Evolutionary conservation across 2,329 filamentous ascomycete genomes (phyloP).

Genomic region (Podosphaera aphanis): DNA sequence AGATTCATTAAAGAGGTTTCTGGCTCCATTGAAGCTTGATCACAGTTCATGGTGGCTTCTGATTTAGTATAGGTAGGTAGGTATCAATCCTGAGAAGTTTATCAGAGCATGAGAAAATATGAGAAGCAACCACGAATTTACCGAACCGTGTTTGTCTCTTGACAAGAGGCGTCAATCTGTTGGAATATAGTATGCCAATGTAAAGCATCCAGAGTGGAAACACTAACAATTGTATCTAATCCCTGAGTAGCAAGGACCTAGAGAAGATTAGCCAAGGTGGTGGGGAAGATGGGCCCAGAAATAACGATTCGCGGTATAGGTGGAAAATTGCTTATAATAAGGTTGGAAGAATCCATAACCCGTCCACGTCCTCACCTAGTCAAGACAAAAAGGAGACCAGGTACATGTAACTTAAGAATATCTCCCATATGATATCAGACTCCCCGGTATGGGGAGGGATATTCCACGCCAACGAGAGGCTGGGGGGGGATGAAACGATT

Average conservation of each 20-base stretch:
- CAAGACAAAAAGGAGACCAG: background rate
- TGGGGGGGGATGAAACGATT: background rate
- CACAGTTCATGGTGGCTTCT: conserved; percentile 25
- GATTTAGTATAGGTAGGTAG: background rate
- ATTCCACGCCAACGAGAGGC: background rate
- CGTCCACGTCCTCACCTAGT: background rate
- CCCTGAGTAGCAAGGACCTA: background rate
- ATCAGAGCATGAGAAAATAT: background rate
- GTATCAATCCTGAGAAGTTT: background rate
- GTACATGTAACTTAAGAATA: background rate
- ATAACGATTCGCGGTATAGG: background rate
- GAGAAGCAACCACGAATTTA: background rate
- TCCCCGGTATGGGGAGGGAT: background rate
- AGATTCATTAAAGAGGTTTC: conserved; percentile 25
- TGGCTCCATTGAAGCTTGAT: conserved; percentile 24
- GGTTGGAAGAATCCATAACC: background rate
- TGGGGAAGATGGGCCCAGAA: background rate
- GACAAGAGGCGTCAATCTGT: background rate
- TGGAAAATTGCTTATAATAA: background rate
- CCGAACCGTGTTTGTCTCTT: background rate
- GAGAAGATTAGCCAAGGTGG: background rate
- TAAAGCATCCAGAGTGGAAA: background rate
- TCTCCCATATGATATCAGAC: background rate
- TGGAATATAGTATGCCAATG: background rate
- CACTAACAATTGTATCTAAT: background rate